Evolutionary conservation across 257 asterid genomes (phyloP).

Genomic region (Mentha longifolia): DNA sequence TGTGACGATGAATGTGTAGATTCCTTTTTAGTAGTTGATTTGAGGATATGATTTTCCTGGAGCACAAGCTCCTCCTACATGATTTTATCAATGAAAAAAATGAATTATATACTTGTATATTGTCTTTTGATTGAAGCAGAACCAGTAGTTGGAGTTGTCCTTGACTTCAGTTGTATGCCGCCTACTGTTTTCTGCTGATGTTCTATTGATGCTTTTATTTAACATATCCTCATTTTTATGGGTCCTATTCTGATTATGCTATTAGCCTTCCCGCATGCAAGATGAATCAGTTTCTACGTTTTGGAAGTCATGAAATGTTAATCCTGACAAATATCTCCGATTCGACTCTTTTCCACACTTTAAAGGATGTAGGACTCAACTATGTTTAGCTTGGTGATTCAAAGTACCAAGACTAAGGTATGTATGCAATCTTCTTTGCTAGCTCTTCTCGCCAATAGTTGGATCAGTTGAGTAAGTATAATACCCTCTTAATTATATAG

Average conservation of each 20-base stretch:
- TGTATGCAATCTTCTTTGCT: slow-evolving; percentile 11
- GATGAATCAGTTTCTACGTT: slow-evolving; percentile 26
- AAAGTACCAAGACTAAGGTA: slow-evolving; percentile 19
- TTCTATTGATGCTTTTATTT: slow-evolving; percentile 4
- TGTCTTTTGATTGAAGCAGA: slow-evolving; percentile 13
- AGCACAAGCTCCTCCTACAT: slow-evolving; percentile 21
- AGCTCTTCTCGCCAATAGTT: neutral
- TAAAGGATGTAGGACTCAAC: slow-evolving; percentile 16
- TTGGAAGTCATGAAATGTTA: neutral
- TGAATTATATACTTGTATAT: neutral
- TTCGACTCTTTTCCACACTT: neutral
- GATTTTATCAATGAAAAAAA: slow-evolving; percentile 20
- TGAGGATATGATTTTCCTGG: slow-evolving; percentile 19
- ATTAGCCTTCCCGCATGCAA: slow-evolving; percentile 5
- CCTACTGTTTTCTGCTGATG: slow-evolving; percentile 12
- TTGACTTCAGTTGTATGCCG: slow-evolving; percentile 18
- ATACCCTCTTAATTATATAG: neutral
- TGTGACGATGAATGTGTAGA: slow-evolving; percentile 10
- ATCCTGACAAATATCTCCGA: neutral
- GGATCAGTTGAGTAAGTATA: slow-evolving; percentile 11
- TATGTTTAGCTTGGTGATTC: slow-evolving; percentile 24
- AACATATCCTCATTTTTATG: neutral
- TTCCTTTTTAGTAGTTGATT: slow-evolving; percentile 21
- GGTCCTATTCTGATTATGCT: slow-evolving; percentile 11
- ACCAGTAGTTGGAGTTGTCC: neutral